Evolutionary conservation across 768 basidiomycete species (phyloP), one percentile per base, ranked within the genome.

Genomic region (Pleurotus giganteus): DNA sequence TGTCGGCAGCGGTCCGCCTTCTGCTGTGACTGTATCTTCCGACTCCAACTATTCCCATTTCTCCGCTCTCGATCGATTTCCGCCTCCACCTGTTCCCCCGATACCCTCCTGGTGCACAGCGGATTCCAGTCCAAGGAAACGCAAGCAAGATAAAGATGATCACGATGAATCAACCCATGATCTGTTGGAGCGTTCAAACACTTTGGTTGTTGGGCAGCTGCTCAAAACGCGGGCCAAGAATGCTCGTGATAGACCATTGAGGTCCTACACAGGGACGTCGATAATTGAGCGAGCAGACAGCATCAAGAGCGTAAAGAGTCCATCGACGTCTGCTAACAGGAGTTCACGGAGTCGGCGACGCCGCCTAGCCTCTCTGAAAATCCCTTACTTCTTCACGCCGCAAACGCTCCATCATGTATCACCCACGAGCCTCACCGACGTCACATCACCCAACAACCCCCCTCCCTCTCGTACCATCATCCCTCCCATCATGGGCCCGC

Each of bases 151-250:
- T 17, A 32, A 50, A 17, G 26, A 28, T 12, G 49, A 51, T 4
- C 32, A 51, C 7, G 31, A 4, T 7, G 34, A 51, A 1, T 17
- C n/a, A n/a, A 13, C 15, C 27, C 23, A 45, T 8, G 24, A 34
- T 34, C 37, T n/a, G 13, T 43, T 49, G 11, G 46, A 26, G 2
- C 37, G 47, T 23, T 41, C 49, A 19, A 42, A 56, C 23, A 56
- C 55, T 15, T n/a, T 26, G 17, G 32, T 41, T 21, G 31, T 56
- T 27, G 41, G 55, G 19, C 55, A 56, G 8, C 34, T 56, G 47
- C 47, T 56, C 2, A 47, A 56, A 50, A 21, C 47, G 23, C 55
- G 55, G 23, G 46, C 55, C 9, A 51, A 56, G 32, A 27, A 29
- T 24, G 29, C 23, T 24, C n/a, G 27, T 17, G 36, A 36, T 5